Evolutionary conservation across 2,329 filamentous ascomycete species (phyloP).

Genomic region (Akanthomyces uredinophilus): DNA sequence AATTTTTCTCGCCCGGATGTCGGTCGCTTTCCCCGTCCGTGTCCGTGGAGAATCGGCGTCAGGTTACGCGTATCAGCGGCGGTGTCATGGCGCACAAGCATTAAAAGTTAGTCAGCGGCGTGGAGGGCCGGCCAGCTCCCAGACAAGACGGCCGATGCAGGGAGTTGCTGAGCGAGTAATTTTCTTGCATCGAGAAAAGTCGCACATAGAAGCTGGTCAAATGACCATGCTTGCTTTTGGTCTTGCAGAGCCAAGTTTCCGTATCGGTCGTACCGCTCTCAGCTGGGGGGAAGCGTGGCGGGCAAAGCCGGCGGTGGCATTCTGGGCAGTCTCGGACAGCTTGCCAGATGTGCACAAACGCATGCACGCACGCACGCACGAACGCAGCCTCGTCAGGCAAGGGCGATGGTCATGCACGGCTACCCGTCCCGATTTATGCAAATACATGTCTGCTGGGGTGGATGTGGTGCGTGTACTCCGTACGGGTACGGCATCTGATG

Average conservation of each 20-base stretch:
- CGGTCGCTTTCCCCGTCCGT: neutral
- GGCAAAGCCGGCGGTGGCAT: neutral
- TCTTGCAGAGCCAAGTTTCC: neutral
- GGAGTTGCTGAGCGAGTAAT: neutral
- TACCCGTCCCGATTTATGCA: neutral
- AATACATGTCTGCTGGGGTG: no score
- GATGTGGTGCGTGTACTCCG: neutral
- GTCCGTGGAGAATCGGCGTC: neutral
- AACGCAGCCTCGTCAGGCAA: neutral
- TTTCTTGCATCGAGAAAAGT: neutral
- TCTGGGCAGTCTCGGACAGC: no score
- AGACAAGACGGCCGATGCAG: neutral
- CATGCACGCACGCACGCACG: no score
- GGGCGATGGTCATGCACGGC: neutral
- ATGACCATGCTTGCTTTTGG: neutral
- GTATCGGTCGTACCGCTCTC: neutral
- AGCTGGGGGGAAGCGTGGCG: neutral
- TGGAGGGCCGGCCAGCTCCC: neutral
- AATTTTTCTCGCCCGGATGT: neutral
- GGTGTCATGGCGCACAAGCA: neutral
- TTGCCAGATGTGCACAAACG: neutral
- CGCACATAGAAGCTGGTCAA: neutral
- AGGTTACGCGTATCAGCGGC: conserved; percentile 3
- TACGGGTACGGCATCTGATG: neutral
- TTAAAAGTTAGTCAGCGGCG: neutral